A percentile compares a stretch with the other conserved stretches of the same genome.
These are phyloP conservation scores for Alternaria sp. DNA, from an alignment of 2,329 filamentous ascomycete species.

Conservation along the genomic window DNA sequence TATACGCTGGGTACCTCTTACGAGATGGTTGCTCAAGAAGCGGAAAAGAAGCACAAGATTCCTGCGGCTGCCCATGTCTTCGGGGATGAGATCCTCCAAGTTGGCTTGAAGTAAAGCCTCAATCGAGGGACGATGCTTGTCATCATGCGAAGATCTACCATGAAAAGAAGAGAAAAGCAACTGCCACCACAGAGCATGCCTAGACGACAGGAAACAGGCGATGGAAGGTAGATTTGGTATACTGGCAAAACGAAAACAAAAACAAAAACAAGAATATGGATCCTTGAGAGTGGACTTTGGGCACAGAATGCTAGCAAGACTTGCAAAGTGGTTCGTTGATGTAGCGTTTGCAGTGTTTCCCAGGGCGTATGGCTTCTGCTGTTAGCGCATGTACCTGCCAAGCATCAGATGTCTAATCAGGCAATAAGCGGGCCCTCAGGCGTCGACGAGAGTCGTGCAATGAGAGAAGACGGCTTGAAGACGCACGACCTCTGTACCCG, in stretches of 20 bases:
- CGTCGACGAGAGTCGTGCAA: slow-evolving; percentile 12
- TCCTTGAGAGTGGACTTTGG: background rate
- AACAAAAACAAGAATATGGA: no score
- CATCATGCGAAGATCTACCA: background rate
- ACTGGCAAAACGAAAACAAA: no score
- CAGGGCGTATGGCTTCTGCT: background rate
- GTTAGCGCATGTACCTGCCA: background rate
- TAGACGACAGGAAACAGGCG: no score
- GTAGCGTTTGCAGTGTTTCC: background rate
- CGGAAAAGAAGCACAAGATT: no score
- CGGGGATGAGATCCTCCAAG: background rate
- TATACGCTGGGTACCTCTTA: no score
- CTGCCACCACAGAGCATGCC: background rate
- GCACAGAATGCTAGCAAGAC: background rate
- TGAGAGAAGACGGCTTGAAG: slow-evolving; percentile 12
- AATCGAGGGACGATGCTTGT: background rate
- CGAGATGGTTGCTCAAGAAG: no score
- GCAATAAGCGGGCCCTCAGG: slow-evolving; percentile 10
- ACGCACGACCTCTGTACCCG: background rate
- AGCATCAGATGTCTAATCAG: slow-evolving; percentile 3
- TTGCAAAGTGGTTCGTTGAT: background rate
- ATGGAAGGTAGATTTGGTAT: no score
- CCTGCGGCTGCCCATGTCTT: no score
- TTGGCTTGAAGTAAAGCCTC: background rate
- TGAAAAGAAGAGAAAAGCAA: background rate